Base-by-base conservation (phyloP, 2,329 filamentous ascomycete species). In the Fusarium pseudoanthophilum region DNA sequence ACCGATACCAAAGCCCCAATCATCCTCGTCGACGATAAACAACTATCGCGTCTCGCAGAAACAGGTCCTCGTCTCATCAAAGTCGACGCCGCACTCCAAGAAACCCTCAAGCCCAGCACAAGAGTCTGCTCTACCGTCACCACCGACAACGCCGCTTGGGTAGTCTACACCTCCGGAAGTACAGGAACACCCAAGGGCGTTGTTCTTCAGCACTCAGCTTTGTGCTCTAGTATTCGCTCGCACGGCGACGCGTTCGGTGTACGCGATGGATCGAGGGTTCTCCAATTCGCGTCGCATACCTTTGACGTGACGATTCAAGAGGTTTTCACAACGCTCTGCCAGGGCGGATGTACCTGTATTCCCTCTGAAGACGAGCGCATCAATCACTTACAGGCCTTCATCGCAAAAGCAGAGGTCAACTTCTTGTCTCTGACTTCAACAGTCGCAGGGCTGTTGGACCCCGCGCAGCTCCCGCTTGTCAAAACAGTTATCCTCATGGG, bases 361-460 rank as follows among this genome's bases (percentile, higher is more conserved):
- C 60, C 60, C 5, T 62, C 60, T 4, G 60, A 62, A 37, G 51
- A 62, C 18, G 51, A 62, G 43, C 60, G 60, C 13, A 43, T 62
- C 21, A 62, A 62, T 15, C 53, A 43, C 15, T 20, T 62, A 2
- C 40, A 56, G 53, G 3, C 53, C 7, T 56, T 57, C 6, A 62
- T 62, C 4, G 40, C 39, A 1, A 43, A 58, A 21, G 34, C 53
- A 13, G n/a, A 62, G 21, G 49, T 39, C 14, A 62, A 42, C 24
- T 57, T 58, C 39, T 15, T 62, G 2, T 56, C 53, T 13, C 60
- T 62, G 15, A 62, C 60, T 18, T 57, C 60, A 7, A 62, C 60
- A 3, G 60, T 62, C 4, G 60, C 60, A 26, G 42, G 51, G 1
- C n/a, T 62, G 7, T 37, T 62, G 6, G 53, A 62, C 8, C 60